phyloP scores from a whole-genome alignment of 352 stramenopile species.

The Phytophthora aleatoria region DNA sequence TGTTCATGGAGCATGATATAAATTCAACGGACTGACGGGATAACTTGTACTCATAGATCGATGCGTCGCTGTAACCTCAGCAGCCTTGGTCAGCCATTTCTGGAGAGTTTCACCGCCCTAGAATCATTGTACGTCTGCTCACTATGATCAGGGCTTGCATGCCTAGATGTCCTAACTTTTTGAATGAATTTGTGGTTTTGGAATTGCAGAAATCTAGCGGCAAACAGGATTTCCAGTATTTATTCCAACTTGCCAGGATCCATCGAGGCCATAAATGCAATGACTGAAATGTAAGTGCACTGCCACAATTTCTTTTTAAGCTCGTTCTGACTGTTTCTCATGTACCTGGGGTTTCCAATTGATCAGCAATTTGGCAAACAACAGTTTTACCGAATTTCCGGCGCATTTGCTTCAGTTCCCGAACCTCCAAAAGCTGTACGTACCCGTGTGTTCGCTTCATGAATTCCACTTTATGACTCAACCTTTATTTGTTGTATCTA shows the following conservation, averaged over 20 bases:
- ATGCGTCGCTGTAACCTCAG: slow-evolving; percentile 40
- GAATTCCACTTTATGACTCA: background rate
- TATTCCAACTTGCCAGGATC: slow-evolving; percentile 31
- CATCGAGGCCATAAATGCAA: slow-evolving; percentile 24
- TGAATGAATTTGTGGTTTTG: background rate
- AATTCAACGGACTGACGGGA: background rate
- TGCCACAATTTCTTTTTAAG: background rate
- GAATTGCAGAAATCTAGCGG: slow-evolving; percentile 30
- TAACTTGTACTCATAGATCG: slow-evolving; percentile 17
- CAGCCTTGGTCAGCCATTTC: slow-evolving; percentile 32
- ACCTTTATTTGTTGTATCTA: background rate
- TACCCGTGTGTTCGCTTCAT: background rate
- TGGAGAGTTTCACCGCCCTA: slow-evolving; percentile 38
- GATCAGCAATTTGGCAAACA: slow-evolving; percentile 49
- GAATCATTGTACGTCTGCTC: slow-evolving; percentile 28
- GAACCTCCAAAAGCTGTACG: slow-evolving; percentile 52
- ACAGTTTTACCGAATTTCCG: slow-evolving; percentile 48
- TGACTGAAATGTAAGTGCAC: slow-evolving; percentile 35
- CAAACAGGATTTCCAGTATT: slow-evolving; percentile 43
- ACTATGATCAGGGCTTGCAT: background rate
- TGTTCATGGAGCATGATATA: background rate
- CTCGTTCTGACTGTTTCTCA: slow-evolving; percentile 5
- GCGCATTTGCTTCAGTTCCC: slow-evolving; percentile 44
- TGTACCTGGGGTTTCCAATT: background rate
- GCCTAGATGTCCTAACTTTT: background rate